phyloP scores from a whole-genome alignment of 2,329 filamentous ascomycete genomes.

The Penicillium sp. region DNA sequence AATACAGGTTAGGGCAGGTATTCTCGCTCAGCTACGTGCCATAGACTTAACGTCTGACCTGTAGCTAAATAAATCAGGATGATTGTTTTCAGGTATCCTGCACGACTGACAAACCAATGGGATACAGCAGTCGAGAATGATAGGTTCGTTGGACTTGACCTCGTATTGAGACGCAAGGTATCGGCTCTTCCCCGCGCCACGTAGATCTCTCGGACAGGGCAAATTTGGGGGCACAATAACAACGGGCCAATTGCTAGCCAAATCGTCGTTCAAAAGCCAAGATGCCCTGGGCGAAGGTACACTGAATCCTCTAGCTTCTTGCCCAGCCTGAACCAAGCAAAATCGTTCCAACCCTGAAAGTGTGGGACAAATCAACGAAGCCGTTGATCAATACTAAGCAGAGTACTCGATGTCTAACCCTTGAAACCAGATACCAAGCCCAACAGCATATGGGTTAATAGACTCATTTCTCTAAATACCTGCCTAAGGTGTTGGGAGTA shows the following conservation, averaged over 20 bases:
- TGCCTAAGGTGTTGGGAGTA: too few species aligned
- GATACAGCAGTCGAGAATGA: neutral
- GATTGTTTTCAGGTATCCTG: neutral
- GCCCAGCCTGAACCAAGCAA: too few species aligned
- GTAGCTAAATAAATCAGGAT: neutral
- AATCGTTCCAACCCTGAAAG: too few species aligned
- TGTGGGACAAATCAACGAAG: too few species aligned
- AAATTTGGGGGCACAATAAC: neutral
- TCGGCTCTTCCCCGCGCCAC: neutral
- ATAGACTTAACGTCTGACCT: neutral
- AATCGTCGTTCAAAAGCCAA: neutral
- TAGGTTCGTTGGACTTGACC: neutral
- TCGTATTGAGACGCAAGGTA: neutral
- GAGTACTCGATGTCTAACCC: too few species aligned
- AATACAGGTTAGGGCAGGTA: too few species aligned
- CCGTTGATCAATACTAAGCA: too few species aligned
- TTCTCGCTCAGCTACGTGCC: neutral
- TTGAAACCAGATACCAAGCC: too few species aligned
- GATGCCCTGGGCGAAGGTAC: neutral
- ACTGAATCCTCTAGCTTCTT: too few species aligned
- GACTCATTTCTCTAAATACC: too few species aligned
- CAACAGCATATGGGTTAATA: too few species aligned
- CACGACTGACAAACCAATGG: neutral
- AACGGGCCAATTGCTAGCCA: too few species aligned
- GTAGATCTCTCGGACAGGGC: neutral